Evolutionary conservation across 2,329 filamentous ascomycete genomes (phyloP).

Genomic region (Paracamarosporium sp.): DNA sequence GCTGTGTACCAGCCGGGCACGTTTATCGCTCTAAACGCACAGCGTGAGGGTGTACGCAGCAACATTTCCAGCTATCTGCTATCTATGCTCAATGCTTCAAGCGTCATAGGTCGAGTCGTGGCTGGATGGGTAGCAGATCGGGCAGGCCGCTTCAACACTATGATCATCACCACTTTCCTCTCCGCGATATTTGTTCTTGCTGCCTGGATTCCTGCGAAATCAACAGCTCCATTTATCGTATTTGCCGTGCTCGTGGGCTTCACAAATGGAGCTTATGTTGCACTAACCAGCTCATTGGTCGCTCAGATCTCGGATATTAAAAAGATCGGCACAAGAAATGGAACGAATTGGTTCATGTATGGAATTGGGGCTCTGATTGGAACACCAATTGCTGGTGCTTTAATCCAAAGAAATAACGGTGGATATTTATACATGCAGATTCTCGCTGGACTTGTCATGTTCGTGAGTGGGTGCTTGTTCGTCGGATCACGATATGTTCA

Average conservation of each 20-base stretch:
- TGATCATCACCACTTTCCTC: not conserved
- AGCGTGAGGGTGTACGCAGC: not conserved
- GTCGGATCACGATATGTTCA: conserved; percentile 2
- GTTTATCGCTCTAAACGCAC: not conserved
- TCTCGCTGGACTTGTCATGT: not conserved
- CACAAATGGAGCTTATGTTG: not conserved
- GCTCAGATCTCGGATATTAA: conserved; percentile 8
- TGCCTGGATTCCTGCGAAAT: not conserved
- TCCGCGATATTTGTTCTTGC: not conserved
- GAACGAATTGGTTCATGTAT: conserved; percentile 1
- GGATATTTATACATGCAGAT: conserved; percentile 2
- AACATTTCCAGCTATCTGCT: not conserved
- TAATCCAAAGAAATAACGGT: not conserved
- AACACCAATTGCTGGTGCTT: not conserved
- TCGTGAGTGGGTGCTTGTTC: not conserved
- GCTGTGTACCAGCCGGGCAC: not conserved
- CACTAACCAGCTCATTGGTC: not conserved
- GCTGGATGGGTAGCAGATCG: conserved; percentile 1
- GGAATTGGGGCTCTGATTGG: not conserved
- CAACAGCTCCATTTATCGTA: not conserved
- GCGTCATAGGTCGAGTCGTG: not conserved
- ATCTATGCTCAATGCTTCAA: conserved; percentile 2
- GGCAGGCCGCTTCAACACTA: conserved; percentile 2
- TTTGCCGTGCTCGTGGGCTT: conserved; percentile 2
- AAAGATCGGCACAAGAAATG: not conserved